A percentile compares a stretch with the other conserved stretches of the same genome.
These are phyloP conservation scores for Coniochaeta sp. DNA, from an alignment of 2,329 filamentous ascomycete genomes.

Conservation along the genomic window DNA sequence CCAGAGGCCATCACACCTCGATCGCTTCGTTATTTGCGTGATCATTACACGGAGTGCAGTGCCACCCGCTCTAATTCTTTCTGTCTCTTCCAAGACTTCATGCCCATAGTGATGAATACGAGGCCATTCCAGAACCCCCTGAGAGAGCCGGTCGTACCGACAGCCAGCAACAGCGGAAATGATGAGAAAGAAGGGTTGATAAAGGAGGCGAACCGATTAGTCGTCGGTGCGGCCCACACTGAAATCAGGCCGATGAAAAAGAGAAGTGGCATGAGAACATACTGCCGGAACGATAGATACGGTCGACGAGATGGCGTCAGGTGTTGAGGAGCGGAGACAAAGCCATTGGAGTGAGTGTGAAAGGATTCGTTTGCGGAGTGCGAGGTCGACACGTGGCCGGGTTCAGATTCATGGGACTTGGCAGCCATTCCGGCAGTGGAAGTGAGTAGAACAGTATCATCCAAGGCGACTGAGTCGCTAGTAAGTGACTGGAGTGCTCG, in stretches of 20 bases:
- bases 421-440: conserved; percentile 3
- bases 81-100: conserved; percentile 16
- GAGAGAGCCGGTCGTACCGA: conserved; percentile 25
- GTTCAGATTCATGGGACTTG: not conserved
- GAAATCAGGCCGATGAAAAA: conserved; percentile 26
- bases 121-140: conserved; percentile 29
- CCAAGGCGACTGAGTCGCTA: conserved; percentile 20
- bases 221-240: conserved; percentile 27
- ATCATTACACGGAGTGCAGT: not conserved
- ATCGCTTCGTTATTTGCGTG: not conserved
- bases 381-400: not conserved
- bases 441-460: conserved; percentile 10
- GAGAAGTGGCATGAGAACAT: conserved; percentile 28
- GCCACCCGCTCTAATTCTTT: not conserved
- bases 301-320: conserved; percentile 12
- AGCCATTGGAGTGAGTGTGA: conserved; percentile 13
- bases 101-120: conserved; percentile 27
- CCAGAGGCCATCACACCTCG: not conserved
- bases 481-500: conserved; percentile 21
- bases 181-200: conserved; percentile 18
- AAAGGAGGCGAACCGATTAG: conserved; percentile 25
- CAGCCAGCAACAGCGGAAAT: conserved; percentile 21
- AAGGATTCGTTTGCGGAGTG: not conserved
- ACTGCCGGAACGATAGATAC: conserved; percentile 26
- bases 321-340: conserved; percentile 12